A percentile compares a stretch with the other conserved stretches of the same genome.
phyloP scores from a whole-genome alignment of 1,284 basidiomycete genomes.

The Takashimella tepidaria region DNA sequence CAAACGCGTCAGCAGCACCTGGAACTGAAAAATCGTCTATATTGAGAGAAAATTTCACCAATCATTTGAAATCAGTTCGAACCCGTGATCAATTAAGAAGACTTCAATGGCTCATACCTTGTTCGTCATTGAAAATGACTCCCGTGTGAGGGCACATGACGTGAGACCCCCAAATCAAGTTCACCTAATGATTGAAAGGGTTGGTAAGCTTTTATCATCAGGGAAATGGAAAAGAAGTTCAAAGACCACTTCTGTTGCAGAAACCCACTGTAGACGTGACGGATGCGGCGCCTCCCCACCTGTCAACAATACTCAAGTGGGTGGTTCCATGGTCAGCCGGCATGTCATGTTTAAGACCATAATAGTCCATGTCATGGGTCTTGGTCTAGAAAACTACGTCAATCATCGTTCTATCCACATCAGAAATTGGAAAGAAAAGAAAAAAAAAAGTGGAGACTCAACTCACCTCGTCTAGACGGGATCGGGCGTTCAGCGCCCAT shows the following conservation, averaged over 20 bases:
- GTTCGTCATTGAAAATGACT: conserved; percentile 81
- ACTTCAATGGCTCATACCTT: too few relatives aligned
- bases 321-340: conserved; percentile 84
- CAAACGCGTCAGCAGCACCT: conserved; percentile 72
- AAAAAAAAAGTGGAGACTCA: neutral
- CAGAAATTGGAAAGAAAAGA: neutral
- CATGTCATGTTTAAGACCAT: conserved; percentile 74
- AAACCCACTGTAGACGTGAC: conserved; percentile 66
- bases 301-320: conserved; percentile 74
- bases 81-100: too few relatives aligned
- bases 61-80: too few relatives aligned
- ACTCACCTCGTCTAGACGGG: conserved; percentile 70
- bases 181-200: conserved; percentile 52
- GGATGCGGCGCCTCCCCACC: conserved; percentile 74
- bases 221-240: neutral
- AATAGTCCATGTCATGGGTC: conserved; percentile 75
- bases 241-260: neutral
- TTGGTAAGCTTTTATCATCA: neutral
- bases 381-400: too few relatives aligned
- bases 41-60: too few relatives aligned
- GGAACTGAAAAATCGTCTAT: conserved; percentile 82
- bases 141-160: conserved; percentile 81
- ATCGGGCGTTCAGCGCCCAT: conserved; percentile 59
- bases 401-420: too few relatives aligned
- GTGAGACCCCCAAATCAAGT: conserved; percentile 75